A percentile compares a stretch with the other conserved stretches of the same genome.
phyloP scores from a whole-genome alignment of 106 monocot species.

The Platanthera guangdongensis region DNA sequence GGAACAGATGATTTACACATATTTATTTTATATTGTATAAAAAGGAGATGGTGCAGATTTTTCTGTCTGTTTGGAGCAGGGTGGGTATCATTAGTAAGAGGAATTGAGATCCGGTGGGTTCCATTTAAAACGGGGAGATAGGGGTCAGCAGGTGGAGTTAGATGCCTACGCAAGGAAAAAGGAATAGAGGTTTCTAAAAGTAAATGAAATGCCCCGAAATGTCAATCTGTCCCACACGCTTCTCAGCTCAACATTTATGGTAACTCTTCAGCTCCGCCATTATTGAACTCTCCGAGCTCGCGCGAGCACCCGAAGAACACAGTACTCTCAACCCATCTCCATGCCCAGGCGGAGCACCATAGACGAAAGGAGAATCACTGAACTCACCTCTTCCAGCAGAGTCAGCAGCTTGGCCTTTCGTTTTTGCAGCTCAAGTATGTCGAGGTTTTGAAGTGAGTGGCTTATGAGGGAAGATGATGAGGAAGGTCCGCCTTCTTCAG shows the following conservation, averaged over 20 bases:
- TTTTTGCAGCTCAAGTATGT: slow-evolving; percentile 42
- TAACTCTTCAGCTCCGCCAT: slow-evolving; percentile 12
- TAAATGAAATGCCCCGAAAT: slow-evolving; percentile 27
- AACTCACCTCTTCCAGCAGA: slow-evolving; percentile 63
- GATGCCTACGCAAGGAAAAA: slow-evolving; percentile 28
- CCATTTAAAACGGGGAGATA: slow-evolving; percentile 3
- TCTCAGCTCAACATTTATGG: slow-evolving; percentile 27
- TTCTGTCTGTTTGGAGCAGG: background rate
- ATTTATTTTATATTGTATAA: background rate
- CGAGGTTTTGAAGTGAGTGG: slow-evolving; percentile 22
- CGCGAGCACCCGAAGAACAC: background rate
- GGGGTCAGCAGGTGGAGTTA: background rate
- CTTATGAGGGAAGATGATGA: slow-evolving; percentile 19
- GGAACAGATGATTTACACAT: too few relatives aligned
- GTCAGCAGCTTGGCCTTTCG: slow-evolving; percentile 35
- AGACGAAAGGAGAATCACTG: background rate
- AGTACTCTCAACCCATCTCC: background rate
- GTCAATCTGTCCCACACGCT: slow-evolving; percentile 18
- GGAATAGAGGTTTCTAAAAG: slow-evolving; percentile 58
- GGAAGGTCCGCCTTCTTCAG: slow-evolving; percentile 22
- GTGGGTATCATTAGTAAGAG: background rate
- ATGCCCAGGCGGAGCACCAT: background rate
- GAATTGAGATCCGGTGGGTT: background rate
- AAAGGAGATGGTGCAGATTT: slow-evolving; percentile 1
- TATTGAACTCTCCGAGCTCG: slow-evolving; percentile 16